Percentiles rank a stretch among this genome's conserved stretches.
Conservation (phyloP, 345 rosid species). For the Limnanthes douglasii region DNA sequence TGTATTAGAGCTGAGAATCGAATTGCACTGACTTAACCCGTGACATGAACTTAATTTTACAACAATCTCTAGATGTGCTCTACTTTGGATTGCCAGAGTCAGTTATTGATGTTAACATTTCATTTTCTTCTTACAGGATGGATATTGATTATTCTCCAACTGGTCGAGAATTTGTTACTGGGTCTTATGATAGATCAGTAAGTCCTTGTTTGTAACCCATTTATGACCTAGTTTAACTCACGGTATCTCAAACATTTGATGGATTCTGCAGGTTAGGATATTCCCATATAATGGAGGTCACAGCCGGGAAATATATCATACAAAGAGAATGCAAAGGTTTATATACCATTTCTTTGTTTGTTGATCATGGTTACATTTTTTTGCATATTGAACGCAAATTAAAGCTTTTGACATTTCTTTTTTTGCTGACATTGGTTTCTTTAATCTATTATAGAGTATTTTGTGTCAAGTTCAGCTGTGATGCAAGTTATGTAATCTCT, state of each 20-base stretch:
- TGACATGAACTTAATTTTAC: no score
- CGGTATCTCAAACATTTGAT: no score
- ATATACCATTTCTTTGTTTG: no score
- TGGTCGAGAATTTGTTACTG: constrained; percentile 96
- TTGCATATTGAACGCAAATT: background rate
- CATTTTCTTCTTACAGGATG: constrained; percentile 36
- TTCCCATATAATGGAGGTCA: constrained; percentile 88
- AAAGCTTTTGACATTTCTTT: no score
- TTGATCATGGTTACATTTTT: background rate
- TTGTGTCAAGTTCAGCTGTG: constrained; percentile 84
- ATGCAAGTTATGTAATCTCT: constrained; percentile 81
- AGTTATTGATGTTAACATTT: no score
- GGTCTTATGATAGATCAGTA: constrained; percentile 94
- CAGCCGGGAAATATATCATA: constrained; percentile 84
- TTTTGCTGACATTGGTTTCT: background rate
- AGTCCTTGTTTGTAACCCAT: no score
- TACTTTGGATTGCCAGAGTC: no score
- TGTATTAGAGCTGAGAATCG: no score
- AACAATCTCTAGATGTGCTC: no score
- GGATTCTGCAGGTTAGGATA: constrained; percentile 54
- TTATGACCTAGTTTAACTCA: no score
- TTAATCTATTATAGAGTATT: constrained; percentile 46
- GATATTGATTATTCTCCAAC: constrained; percentile 97
- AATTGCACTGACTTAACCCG: no score
- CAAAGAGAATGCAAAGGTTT: constrained; percentile 99